Evolutionary conservation across 2,329 filamentous ascomycete species (phyloP).

Genomic region (Neonectria ditissima): DNA sequence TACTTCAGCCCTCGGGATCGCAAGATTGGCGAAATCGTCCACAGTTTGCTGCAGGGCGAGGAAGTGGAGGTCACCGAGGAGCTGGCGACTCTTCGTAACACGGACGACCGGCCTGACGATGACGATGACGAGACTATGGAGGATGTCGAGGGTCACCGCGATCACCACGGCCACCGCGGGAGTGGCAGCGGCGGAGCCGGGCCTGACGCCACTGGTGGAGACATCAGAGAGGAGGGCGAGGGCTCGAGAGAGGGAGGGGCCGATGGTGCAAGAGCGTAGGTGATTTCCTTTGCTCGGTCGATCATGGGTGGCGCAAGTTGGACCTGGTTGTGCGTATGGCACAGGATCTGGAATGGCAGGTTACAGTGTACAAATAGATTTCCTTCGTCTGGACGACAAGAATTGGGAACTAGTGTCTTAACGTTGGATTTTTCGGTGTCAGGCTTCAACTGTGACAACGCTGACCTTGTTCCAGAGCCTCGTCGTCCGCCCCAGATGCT

Average conservation of each 20-base stretch:
- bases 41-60: conserved; percentile 86
- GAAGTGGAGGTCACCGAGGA: conserved; percentile 84
- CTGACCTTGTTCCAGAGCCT: conserved; percentile 68
- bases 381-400: conserved; percentile 45
- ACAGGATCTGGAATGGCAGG: conserved; percentile 39
- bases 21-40: conserved; percentile 89
- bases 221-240: conserved; percentile 90
- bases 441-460: conserved; percentile 44
- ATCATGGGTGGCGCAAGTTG: conserved; percentile 40
- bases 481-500: conserved; percentile 73
- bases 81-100: conserved; percentile 72
- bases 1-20: conserved; percentile 88
- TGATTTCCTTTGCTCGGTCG: conserved; percentile 58
- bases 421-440: conserved; percentile 39
- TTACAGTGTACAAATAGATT: conserved; percentile 50
- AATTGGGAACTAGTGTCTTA: conserved; percentile 45
- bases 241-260: conserved; percentile 91
- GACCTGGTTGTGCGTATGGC: conserved; percentile 37
- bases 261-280: conserved; percentile 99
- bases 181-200: conserved; percentile 84
- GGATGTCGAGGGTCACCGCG: conserved; percentile 76
- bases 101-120: conserved; percentile 62
- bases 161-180: conserved; percentile 66
- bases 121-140: conserved; percentile 67
- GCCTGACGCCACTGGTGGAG: conserved; percentile 87